Conservation (phyloP, 2,329 filamentous ascomycete species). For the Calonectria leucothoes region DNA sequence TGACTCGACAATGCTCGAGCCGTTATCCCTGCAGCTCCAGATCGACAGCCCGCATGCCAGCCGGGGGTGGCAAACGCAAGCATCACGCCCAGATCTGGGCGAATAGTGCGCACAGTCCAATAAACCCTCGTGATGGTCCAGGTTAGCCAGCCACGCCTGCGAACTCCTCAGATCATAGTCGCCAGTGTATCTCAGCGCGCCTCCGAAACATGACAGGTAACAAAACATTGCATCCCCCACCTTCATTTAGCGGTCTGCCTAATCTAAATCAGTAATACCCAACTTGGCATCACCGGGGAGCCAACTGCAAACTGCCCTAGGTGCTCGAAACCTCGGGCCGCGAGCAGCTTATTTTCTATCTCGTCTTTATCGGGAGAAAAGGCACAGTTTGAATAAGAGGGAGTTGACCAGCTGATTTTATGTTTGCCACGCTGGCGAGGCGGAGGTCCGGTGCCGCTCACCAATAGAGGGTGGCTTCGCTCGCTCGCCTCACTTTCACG, state of each 20-base stretch:
- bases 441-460: slow-evolving; percentile 36
- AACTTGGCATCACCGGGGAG: slow-evolving; percentile 8
- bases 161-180: slow-evolving; percentile 15
- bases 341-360: not conserved
- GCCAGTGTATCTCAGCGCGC: not conserved
- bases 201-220: slow-evolving; percentile 3
- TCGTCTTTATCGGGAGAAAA: not conserved
- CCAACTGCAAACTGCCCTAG: slow-evolving; percentile 14
- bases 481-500: slow-evolving; percentile 44
- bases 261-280: not conserved
- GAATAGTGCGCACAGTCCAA: slow-evolving; percentile 17
- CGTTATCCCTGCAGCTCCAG: slow-evolving; percentile 17
- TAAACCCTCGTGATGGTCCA: slow-evolving; percentile 15
- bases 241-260: slow-evolving; percentile 5
- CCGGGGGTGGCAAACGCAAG: slow-evolving; percentile 19
- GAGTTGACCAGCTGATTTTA: slow-evolving; percentile 36
- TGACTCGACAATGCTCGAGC: slow-evolving; percentile 8
- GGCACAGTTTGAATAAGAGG: slow-evolving; percentile 19
- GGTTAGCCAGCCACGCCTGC: slow-evolving; percentile 11
- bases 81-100: slow-evolving; percentile 18
- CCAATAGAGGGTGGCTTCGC: slow-evolving; percentile 42
- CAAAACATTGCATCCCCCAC: not conserved
- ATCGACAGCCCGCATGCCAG: slow-evolving; percentile 22
- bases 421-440: slow-evolving; percentile 46
- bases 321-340: slow-evolving; percentile 2